Percentiles rank a stretch among this genome's conserved stretches.
phyloP scores from a whole-genome alignment of 768 basidiomycete species.

The Lactarius deliciosus region DNA sequence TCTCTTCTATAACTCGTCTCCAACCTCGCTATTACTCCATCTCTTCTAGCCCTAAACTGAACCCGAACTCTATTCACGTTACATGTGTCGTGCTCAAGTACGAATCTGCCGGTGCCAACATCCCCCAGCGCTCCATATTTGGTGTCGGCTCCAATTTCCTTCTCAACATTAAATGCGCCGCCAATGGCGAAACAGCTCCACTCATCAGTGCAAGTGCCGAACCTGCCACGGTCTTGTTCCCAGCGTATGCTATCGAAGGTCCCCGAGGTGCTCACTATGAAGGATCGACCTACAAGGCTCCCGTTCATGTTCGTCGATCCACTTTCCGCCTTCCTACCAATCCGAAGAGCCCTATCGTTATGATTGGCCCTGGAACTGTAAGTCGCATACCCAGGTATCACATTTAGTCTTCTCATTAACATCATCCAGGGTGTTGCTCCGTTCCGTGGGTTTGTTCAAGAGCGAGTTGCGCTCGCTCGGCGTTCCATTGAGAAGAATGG shows the following conservation, averaged over 20 bases:
- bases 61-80: conserved; percentile 88
- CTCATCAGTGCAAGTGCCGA: conserved; percentile 40
- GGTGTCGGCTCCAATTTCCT: conserved; percentile 96
- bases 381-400: conserved; percentile 38
- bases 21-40: conserved; percentile 99
- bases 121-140: conserved; percentile 67
- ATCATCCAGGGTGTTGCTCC: conserved; percentile 87
- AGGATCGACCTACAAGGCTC: conserved; percentile 74
- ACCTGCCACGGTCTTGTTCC: conserved; percentile 47
- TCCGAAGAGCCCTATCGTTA: conserved; percentile 97
- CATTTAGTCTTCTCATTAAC: conserved; percentile 17
- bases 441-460: conserved; percentile 98
- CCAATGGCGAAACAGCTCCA: conserved; percentile 56
- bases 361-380: conserved; percentile 98
- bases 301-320: conserved; percentile 91
- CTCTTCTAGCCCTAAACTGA: conserved; percentile 92
- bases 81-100: conserved; percentile 96
- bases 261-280: conserved; percentile 82
- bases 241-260: conserved; percentile 84
- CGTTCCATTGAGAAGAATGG: conserved; percentile 96
- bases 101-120: conserved; percentile 58
- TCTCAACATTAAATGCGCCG: conserved; percentile 83
- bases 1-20: conserved; percentile 89
- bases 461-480: conserved; percentile 93
- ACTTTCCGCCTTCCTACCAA: conserved; percentile 97